Percentiles rank a stretch among this genome's conserved stretches.
Conservation (phyloP, 805 yeast genomes). For the Diddensiella transvaalensis region DNA sequence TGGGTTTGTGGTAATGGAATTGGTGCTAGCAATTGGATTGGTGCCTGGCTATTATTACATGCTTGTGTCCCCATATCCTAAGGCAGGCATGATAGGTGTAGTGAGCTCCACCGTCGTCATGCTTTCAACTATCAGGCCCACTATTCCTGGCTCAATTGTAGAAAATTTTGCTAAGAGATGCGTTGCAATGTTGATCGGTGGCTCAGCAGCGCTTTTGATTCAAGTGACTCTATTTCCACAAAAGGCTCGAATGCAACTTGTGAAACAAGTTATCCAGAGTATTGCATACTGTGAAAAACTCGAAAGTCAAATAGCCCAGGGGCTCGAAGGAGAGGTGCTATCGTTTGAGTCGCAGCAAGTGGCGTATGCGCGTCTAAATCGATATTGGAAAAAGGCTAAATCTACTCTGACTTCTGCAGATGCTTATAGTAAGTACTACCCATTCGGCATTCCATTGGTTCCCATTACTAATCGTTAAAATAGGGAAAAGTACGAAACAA, state of each 20-base stretch:
- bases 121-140: conserved; percentile 43
- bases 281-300: conserved; percentile 41
- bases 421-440: conserved; percentile 24
- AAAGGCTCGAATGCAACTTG: conserved; percentile 45
- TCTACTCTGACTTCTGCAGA: conserved; percentile 40
- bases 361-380: conserved; percentile 34
- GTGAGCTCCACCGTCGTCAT: conserved; percentile 47
- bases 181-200: conserved; percentile 49
- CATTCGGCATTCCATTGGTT: neutral
- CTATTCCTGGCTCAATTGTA: conserved; percentile 39
- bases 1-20: conserved; percentile 39
- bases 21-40: conserved; percentile 43
- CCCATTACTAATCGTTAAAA: neutral
- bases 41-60: conserved; percentile 45
- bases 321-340: conserved; percentile 38
- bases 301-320: conserved; percentile 39
- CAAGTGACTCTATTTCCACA: conserved; percentile 46
- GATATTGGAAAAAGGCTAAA: conserved; percentile 38
- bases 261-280: conserved; percentile 40
- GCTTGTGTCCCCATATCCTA: conserved; percentile 46
- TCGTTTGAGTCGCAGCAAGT: conserved; percentile 29
- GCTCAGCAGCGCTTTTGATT: conserved; percentile 44
- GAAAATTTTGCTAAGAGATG: conserved; percentile 48
- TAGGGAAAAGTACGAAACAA: conserved; percentile 20
- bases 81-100: conserved; percentile 48